Percentiles rank a stretch among this genome's conserved stretches.
These are phyloP conservation scores for Fusarium floridanum DNA, from an alignment of 2,329 filamentous ascomycete genomes.

Conservation along the genomic window DNA sequence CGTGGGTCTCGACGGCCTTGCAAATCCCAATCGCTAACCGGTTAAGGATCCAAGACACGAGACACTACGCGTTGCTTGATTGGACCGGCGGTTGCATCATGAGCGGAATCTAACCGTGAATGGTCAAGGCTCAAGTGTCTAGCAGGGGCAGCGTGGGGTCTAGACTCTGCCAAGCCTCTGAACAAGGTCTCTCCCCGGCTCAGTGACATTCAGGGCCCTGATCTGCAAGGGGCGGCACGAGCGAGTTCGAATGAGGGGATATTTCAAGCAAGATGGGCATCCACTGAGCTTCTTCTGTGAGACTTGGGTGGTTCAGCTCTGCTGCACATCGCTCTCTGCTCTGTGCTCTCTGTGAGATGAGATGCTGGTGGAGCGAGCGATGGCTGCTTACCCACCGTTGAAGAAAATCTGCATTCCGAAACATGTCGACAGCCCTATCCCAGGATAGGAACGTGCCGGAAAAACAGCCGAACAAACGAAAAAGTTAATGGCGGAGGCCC, in stretches of 20 bases:
- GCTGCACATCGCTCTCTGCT: background rate
- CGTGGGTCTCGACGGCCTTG: background rate
- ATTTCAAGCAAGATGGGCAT: background rate
- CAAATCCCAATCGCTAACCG: conserved; percentile 3
- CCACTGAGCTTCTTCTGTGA: background rate
- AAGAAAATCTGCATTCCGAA: background rate
- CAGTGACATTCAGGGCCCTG: conserved; percentile 1
- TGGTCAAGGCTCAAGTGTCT: background rate
- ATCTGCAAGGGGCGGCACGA: background rate
- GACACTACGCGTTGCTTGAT: background rate
- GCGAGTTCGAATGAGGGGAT: background rate
- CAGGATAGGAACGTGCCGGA: background rate
- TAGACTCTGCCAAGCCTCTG: background rate
- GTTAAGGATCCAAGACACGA: background rate
- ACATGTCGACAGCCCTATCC: background rate
- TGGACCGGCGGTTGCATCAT: background rate
- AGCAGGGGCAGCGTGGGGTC: conserved; percentile 1
- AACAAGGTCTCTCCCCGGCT: background rate
- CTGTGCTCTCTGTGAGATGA: background rate
- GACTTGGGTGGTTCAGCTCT: background rate
- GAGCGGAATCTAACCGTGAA: background rate
- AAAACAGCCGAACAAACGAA: background rate
- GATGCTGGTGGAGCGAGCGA: background rate
- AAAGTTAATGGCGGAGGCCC: background rate
- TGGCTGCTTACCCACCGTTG: background rate